Percentiles rank a stretch among this genome's conserved stretches.
These are phyloP conservation scores for Claviceps sp. DNA, from an alignment of 2,329 filamentous ascomycete genomes.

Conservation along the genomic window DNA sequence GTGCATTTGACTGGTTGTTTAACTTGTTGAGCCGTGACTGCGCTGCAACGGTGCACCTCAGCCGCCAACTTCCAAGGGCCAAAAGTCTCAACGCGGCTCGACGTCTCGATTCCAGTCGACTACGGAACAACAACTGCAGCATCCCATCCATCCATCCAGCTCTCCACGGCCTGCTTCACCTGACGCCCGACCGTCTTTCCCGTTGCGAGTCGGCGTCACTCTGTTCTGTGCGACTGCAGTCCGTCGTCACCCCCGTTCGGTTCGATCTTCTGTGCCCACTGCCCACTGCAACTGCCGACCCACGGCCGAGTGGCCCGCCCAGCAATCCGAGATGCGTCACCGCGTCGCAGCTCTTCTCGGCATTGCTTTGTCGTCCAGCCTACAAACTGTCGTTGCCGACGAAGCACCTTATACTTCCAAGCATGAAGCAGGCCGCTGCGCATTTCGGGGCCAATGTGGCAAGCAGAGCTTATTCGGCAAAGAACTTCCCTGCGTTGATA, in stretches of 20 bases:
- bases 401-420: conserved; percentile 35
- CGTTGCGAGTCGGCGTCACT: too few species aligned
- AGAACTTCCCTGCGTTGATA: conserved; percentile 85
- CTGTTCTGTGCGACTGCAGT: background rate
- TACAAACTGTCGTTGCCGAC: conserved; percentile 13
- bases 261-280: too few species aligned
- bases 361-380: conserved; percentile 12
- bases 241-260: background rate
- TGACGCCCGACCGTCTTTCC: too few species aligned
- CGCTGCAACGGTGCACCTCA: too few species aligned
- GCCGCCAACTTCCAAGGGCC: too few species aligned
- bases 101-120: background rate
- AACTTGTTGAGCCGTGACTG: too few species aligned
- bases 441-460: conserved; percentile 82
- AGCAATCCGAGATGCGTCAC: conserved; percentile 18
- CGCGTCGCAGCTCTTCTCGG: conserved; percentile 18
- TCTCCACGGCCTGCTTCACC: background rate
- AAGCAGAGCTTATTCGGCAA: conserved; percentile 83
- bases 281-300: too few species aligned
- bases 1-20: too few species aligned
- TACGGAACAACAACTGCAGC: background rate
- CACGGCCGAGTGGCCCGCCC: conserved; percentile 5
- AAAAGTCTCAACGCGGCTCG: background rate
- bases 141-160: background rate
- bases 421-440: conserved; percentile 80